Percentiles rank a stretch among this genome's conserved stretches.
phyloP scores from a whole-genome alignment of 2,329 filamentous ascomycete genomes.

The Zymoseptoria ardabiliae region DNA sequence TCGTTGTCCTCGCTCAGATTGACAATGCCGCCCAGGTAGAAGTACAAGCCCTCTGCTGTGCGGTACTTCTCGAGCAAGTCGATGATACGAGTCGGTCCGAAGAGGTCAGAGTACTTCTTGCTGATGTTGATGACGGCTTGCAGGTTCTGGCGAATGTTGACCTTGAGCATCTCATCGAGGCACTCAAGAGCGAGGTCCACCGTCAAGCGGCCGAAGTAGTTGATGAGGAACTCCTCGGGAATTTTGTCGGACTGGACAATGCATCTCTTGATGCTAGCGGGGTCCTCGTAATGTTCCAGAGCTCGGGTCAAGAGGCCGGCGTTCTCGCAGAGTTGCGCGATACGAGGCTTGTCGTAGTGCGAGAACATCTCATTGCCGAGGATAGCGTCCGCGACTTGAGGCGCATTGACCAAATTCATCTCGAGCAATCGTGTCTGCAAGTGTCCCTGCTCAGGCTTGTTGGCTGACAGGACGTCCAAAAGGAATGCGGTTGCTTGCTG shows the following conservation, averaged over 20 bases:
- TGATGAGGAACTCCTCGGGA: slow-evolving; percentile 82
- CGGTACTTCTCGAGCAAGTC: slow-evolving; percentile 97
- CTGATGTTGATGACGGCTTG: slow-evolving; percentile 91
- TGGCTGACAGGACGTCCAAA: slow-evolving; percentile 88
- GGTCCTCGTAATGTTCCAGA: slow-evolving; percentile 89
- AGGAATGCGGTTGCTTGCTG: slow-evolving; percentile 98
- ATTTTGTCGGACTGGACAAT: slow-evolving; percentile 80
- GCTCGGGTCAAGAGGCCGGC: slow-evolving; percentile 67
- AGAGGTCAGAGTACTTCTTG: slow-evolving; percentile 94
- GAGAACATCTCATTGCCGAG: slow-evolving; percentile 98
- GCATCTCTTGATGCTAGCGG: slow-evolving; percentile 81
- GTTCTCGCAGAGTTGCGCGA: slow-evolving; percentile 87
- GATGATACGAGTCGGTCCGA: slow-evolving; percentile 80
- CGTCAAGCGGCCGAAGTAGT: slow-evolving; percentile 88
- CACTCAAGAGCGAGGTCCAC: slow-evolving; percentile 93
- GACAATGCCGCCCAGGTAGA: slow-evolving; percentile 96
- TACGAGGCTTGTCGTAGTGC: slow-evolving; percentile 84
- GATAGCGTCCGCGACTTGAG: slow-evolving; percentile 95
- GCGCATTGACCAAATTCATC: slow-evolving; percentile 96
- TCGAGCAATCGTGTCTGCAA: slow-evolving; percentile 91
- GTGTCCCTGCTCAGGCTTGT: slow-evolving; percentile 85
- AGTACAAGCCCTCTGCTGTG: slow-evolving; percentile 93
- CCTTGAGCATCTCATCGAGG: slow-evolving; percentile 90
- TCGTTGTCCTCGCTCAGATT: slow-evolving; percentile 93
- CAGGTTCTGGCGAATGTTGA: slow-evolving; percentile 94